These are phyloP conservation scores for Coffea humblotiana DNA, from an alignment of 305 asterid genomes.

Conservation along the genomic window DNA sequence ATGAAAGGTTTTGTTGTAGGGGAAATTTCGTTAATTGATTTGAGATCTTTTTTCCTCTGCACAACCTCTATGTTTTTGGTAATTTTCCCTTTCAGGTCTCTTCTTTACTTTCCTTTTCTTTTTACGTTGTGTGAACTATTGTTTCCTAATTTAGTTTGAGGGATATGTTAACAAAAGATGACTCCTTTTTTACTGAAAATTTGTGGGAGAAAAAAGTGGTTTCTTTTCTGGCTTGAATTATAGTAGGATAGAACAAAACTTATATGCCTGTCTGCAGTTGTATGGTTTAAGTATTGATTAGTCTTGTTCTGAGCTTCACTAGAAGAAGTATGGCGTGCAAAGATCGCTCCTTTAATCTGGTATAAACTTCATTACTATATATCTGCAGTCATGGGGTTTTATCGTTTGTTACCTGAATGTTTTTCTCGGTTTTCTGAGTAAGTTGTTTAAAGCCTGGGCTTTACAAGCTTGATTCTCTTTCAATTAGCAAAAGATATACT, in stretches of 20 bases:
- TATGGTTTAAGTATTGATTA: conserved; percentile 6
- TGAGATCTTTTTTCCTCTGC: neutral
- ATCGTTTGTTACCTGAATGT: neutral
- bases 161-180: neutral
- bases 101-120: conserved; percentile 3
- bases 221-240: conserved; percentile 4
- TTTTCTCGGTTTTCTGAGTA: neutral
- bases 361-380: neutral
- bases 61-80: conserved; percentile 6
- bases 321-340: conserved; percentile 20
- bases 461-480: neutral
- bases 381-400: neutral
- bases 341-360: conserved; percentile 22
- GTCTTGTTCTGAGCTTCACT: conserved; percentile 14
- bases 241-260: neutral
- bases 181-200: neutral
- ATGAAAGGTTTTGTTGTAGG: conserved; percentile 1
- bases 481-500: neutral
- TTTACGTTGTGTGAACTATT: neutral
- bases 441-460: neutral
- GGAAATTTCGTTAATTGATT: conserved; percentile 5
- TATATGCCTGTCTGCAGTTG: neutral
- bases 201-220: neutral
- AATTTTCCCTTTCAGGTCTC: conserved; percentile 7
- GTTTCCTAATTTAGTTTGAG: conserved; percentile 11